phyloP scores from a whole-genome alignment of 805 yeast species.

The Kodamaea sagamina region DNA sequence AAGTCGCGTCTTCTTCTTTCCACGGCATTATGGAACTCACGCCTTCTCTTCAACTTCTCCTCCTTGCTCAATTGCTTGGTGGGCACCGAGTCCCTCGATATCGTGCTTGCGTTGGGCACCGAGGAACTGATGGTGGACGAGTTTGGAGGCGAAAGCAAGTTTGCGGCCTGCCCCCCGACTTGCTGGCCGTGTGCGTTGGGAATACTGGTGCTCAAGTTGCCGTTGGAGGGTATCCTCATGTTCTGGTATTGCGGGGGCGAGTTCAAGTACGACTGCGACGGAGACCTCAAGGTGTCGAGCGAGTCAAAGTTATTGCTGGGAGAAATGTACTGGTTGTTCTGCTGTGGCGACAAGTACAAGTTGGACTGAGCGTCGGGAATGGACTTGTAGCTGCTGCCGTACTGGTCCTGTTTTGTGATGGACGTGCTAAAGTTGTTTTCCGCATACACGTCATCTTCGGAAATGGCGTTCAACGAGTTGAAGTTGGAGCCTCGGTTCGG shows the following conservation, averaged over 20 bases:
- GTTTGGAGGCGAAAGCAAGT: slow-evolving; percentile 29
- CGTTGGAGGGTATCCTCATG: slow-evolving; percentile 17
- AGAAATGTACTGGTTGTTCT: slow-evolving; percentile 31
- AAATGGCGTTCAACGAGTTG: slow-evolving; percentile 34
- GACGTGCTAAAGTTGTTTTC: slow-evolving; percentile 36
- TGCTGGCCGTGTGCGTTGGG: slow-evolving; percentile 20
- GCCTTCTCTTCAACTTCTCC: slow-evolving; percentile 70
- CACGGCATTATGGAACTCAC: slow-evolving; percentile 93
- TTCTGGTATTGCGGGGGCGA: slow-evolving; percentile 37
- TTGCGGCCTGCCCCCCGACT: slow-evolving; percentile 10
- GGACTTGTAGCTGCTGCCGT: slow-evolving; percentile 16
- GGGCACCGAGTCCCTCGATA: slow-evolving; percentile 20
- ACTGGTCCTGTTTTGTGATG: slow-evolving; percentile 15
- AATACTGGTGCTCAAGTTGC: slow-evolving; percentile 25
- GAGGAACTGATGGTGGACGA: slow-evolving; percentile 30
- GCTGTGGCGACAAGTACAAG: slow-evolving; percentile 38
- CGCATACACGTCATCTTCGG: slow-evolving; percentile 26
- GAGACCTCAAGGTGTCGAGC: slow-evolving; percentile 38
- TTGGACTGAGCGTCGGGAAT: slow-evolving; percentile 26
- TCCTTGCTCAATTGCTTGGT: slow-evolving; percentile 54
- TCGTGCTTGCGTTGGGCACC: slow-evolving; percentile 23
- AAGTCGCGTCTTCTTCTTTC: slow-evolving; percentile 89
- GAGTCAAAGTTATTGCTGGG: slow-evolving; percentile 33
- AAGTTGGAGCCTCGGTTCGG: slow-evolving; percentile 25
- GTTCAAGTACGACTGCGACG: slow-evolving; percentile 34